Evolutionary conservation across 768 basidiomycete genomes (phyloP), one percentile per base, ranked within the genome.

Genomic region (Sistotremastrum suecicum): DNA sequence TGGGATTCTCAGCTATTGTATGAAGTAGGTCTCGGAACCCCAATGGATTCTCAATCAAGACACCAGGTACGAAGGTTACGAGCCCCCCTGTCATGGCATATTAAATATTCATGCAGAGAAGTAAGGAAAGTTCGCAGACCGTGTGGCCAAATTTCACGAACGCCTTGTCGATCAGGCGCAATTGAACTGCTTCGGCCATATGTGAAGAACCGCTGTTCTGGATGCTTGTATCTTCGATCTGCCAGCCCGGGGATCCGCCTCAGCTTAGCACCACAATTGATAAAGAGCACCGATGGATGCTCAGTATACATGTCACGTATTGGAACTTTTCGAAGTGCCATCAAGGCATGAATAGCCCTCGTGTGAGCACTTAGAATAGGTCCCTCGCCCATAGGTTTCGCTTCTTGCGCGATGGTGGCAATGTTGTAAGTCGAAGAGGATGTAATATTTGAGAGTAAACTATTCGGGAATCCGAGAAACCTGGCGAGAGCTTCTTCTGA

Each of bases 31-130:
- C 56, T 37, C 65, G 59, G 7, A 75, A 59, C 9, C 67, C 72
- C 34, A 66, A 43, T 4, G 75, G 73, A 54, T 80, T 68, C 34
- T 73, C 68, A 8, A 69, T 50, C 41, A 87, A 66, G 12, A 75
- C 79, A 44, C 63, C 63, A 1, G 83, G 70, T 11, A 78, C 80
- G 48, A 87, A 81, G 1, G 83, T 83, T 2, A 78, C 69, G 50
- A 87, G 60, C 3, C 85, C 85, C 41, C 85, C 85, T 87, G 48
- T 4, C 46, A 34, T 35, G 30, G 37, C 33, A 7, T 11, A 39
- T 52, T 31, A 51, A 34, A 12, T 20, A 45, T 30, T 9, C 20
- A 8, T 3, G 45, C 29, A 28, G 6, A 9, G 10, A 31, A 31
- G 36, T 40, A 30, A 7, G 37, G 33, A 1, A 3, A 36, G 12